Evolutionary conservation across 108 stramenopile genomes (phyloP).

Genomic region (Nitzschia sp.): DNA sequence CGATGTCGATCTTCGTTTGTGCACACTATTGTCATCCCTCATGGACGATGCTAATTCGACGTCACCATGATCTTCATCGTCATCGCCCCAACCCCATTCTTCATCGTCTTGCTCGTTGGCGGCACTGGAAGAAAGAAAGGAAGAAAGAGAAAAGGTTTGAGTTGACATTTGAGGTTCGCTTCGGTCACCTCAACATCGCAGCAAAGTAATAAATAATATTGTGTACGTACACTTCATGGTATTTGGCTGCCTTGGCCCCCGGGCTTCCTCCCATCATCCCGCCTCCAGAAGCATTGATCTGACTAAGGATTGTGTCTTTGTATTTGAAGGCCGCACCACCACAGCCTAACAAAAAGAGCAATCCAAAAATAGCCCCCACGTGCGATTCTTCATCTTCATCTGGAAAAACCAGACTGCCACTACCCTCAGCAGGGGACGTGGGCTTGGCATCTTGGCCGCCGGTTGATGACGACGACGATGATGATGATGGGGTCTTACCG

Average conservation of each 20-base stretch:
- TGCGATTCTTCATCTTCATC: conserved; percentile 5
- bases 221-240: conserved; percentile 29
- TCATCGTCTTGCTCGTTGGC: conserved; percentile 19
- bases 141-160: too few relatives aligned
- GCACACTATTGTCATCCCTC: conserved; percentile 1
- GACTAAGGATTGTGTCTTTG: background rate
- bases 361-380: background rate
- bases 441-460: background rate
- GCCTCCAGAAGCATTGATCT: background rate
- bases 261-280: conserved; percentile 7
- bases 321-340: background rate
- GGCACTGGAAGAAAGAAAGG: background rate
- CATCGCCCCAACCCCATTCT: conserved; percentile 43
- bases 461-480: too few relatives aligned
- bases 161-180: too few relatives aligned
- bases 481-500: background rate
- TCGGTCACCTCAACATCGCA: too few relatives aligned
- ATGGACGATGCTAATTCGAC: background rate
- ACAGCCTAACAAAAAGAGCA: background rate
- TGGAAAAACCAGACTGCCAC: background rate
- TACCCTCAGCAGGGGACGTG: background rate
- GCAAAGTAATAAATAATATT: too few relatives aligned
- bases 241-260: conserved; percentile 2
- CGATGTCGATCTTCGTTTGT: conserved; percentile 9
- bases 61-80: conserved; percentile 13